phyloP scores from a whole-genome alignment of 306 rosid species.

The Cucumis melo region DNA sequence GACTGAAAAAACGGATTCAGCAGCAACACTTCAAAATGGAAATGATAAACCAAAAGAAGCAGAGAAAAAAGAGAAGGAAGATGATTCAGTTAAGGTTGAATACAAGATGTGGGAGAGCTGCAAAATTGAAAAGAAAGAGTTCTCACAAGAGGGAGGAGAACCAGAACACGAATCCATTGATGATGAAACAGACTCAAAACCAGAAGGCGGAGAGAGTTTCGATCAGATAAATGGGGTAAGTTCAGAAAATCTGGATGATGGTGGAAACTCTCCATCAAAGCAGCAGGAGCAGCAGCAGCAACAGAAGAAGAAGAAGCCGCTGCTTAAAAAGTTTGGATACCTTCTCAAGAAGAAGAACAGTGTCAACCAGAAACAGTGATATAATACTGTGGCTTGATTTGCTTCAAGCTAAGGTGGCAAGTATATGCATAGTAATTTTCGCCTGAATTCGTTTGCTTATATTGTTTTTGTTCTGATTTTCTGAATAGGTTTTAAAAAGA shows the following conservation, averaged over 20 bases:
- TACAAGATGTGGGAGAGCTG: conserved; percentile 90
- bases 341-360: conserved; percentile 78
- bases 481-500: conserved; percentile 36
- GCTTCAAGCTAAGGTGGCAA: conserved; percentile 19
- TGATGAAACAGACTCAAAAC: conserved; percentile 65
- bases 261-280: conserved; percentile 52
- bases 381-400: conserved; percentile 14
- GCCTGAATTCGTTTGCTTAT: conserved; percentile 38
- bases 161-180: conserved; percentile 48
- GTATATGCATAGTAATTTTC: conserved; percentile 37
- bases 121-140: conserved; percentile 90
- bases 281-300: conserved; percentile 52
- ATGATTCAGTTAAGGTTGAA: conserved; percentile 43
- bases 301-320: conserved; percentile 81
- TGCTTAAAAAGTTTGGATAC: conserved; percentile 80
- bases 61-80: conserved; percentile 32
- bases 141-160: conserved; percentile 72
- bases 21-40: conserved; percentile 19
- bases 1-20: conserved; percentile 28
- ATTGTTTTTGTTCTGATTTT: conserved; percentile 26
- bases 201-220: conserved; percentile 31
- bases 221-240: conserved; percentile 54
- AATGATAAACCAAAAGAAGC: conserved; percentile 44
- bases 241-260: conserved; percentile 28
- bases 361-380: conserved; percentile 57